Conservation (phyloP, 2,329 filamentous ascomycete species). For the Sclerotinia glacialis region DNA sequence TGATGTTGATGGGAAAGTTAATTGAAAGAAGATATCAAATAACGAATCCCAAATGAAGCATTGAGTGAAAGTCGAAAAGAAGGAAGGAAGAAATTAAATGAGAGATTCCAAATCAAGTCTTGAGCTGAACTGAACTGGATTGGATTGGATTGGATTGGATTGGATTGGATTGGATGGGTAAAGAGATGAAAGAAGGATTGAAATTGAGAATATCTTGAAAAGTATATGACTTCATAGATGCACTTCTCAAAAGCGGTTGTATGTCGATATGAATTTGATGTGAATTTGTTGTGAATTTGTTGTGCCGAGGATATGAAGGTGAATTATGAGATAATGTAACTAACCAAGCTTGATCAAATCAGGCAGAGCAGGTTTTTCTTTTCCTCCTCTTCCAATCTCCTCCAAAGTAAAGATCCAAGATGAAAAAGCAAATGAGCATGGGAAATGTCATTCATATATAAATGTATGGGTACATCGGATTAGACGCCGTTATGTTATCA, state of each 20-base stretch:
- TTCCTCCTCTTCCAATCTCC: neutral
- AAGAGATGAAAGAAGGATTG: neutral
- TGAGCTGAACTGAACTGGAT: neutral
- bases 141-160: no score
- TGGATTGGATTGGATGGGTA: no score
- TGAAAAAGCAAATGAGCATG: neutral
- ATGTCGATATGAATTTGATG: neutral
- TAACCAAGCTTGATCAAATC: neutral
- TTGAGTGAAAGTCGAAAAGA: neutral
- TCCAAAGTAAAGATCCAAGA: neutral
- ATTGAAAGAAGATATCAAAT: neutral
- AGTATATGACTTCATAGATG: constrained; percentile 6
- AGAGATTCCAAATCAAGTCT: neutral
- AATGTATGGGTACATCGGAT: neutral
- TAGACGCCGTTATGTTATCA: neutral
- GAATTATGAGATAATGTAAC: neutral
- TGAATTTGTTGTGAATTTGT: neutral
- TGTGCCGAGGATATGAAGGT: neutral
- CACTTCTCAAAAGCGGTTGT: neutral
- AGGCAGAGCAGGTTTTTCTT: neutral
- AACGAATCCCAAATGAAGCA: neutral
- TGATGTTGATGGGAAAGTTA: neutral
- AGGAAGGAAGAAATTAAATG: neutral
- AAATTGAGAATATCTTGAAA: neutral
- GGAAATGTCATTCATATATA: neutral